These are phyloP conservation scores for Tricholoma hemisulphureum DNA, from an alignment of 768 basidiomycete species.

Conservation along the genomic window DNA sequence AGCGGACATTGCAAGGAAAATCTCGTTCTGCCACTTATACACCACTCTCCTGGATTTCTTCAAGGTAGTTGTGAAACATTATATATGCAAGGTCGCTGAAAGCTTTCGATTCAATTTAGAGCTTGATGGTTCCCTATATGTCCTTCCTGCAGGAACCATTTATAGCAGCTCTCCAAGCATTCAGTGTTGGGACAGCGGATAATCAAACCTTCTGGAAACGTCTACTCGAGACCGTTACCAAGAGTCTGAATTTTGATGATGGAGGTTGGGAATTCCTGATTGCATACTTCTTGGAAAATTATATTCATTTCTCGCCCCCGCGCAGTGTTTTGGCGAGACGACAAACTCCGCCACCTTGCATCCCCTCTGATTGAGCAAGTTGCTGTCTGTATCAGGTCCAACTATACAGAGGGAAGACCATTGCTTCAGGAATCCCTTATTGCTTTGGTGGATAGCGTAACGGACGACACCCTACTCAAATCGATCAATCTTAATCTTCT, in stretches of 20 bases:
- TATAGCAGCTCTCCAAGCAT: constrained; percentile 57
- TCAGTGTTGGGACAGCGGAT: constrained; percentile 30
- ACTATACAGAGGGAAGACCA: constrained; percentile 35
- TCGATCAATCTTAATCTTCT: constrained; percentile 77
- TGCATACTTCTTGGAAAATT: background rate
- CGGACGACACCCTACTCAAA: constrained; percentile 69
- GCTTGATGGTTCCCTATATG: constrained; percentile 90
- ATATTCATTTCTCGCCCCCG: background rate
- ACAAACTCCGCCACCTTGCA: constrained; percentile 65
- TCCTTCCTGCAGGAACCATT: constrained; percentile 70
- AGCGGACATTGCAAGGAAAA: constrained; percentile 48
- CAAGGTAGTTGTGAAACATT: constrained; percentile 53
- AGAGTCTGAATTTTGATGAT: constrained; percentile 76
- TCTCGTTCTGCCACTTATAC: constrained; percentile 77
- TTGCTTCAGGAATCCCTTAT: constrained; percentile 51
- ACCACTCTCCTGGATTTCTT: constrained; percentile 78
- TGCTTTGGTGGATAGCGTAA: constrained; percentile 51
- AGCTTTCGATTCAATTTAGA: constrained; percentile 36
- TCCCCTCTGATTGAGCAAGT: constrained; percentile 66
- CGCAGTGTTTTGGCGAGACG: constrained; percentile 89
- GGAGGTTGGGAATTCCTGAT: constrained; percentile 50
- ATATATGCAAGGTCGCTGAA: background rate
- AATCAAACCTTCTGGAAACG: constrained; percentile 60
- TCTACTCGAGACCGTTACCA: constrained; percentile 59
- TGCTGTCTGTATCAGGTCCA: constrained; percentile 43